phyloP scores from a whole-genome alignment of 2,329 filamentous ascomycete species.

The Scedosporium dehoogii region DNA sequence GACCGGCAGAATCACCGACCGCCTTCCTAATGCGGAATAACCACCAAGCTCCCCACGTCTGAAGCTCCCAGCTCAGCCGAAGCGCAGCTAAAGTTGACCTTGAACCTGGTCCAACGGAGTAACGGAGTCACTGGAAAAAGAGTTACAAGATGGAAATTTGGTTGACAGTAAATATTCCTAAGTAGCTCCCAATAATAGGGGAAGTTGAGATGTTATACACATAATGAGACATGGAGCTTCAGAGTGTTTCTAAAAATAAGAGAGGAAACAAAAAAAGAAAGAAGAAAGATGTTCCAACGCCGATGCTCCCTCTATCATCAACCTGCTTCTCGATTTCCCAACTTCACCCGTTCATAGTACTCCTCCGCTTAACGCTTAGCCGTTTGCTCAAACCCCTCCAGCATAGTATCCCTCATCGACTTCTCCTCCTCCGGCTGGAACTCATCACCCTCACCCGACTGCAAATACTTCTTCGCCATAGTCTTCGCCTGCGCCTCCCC shows the following conservation, averaged over 20 bases:
- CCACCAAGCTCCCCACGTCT: not conserved
- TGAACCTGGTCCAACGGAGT: no score
- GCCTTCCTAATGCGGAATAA: not conserved
- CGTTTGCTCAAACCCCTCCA: conserved; percentile 29
- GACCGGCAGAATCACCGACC: not conserved
- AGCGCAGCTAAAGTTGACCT: no score
- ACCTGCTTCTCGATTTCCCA: not conserved
- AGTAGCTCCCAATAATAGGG: not conserved
- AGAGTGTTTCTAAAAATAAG: conserved; percentile 1
- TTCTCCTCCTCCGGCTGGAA: conserved; percentile 12
- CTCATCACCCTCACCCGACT: conserved; percentile 11
- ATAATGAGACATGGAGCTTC: not conserved
- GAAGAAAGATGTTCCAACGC: conserved; percentile 7
- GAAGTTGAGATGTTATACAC: conserved; percentile 7
- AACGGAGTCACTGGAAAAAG: no score
- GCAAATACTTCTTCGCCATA: conserved; percentile 42
- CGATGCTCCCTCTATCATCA: conserved; percentile 1
- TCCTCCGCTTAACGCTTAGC: conserved; percentile 10
- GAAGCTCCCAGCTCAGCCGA: no score
- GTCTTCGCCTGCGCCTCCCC: conserved; percentile 66
- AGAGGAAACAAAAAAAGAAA: conserved; percentile 6
- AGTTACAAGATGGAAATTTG: not conserved
- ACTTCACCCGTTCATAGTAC: conserved; percentile 1
- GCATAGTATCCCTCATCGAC: conserved; percentile 26
- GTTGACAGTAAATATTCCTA: not conserved